Base-by-base conservation (phyloP, 2,329 filamentous ascomycete species). In the Diplodia sapinea region DNA sequence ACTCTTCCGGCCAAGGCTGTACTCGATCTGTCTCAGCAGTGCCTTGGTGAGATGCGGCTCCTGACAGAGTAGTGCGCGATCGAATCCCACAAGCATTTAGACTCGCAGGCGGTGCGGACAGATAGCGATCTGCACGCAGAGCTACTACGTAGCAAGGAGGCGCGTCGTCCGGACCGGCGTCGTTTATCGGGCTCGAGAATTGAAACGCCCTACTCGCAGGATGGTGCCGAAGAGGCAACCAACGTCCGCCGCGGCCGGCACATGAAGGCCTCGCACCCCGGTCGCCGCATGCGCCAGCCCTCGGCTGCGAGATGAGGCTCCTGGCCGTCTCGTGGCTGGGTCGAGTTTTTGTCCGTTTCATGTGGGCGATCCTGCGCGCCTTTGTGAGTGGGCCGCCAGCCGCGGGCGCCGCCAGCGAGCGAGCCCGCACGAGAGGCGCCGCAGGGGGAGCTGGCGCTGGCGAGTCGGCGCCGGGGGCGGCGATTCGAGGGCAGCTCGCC, bases 331-430 rank as follows among this genome's bases (percentile, higher is more conserved):
- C 59, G 59, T 63, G 59, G 59, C 59, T 29, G 47, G n/a, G 59
- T 49, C 59, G 59, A 63, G 59, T 63, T 63, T 59, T 66, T 66
- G 64, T 47, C 52, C 31, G 64, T 66, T 66, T 66, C 64, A 66
- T 40, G 64, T 59, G 51, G 59, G 43, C 64, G 64, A 66, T 66
- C 64, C 40, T 59, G 64, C 64, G 40, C 29, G 54, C 54, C 64
- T 66, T 51, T 63, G 59, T 51, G 20, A 49, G 57, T 40, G 40
- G 40, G 26, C n/a, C 57, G 20, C 9, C 26, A 12, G 57, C 40
- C 40, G 57, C 40, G 40, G 33, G 15, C 8, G 40, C 15, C 20
- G 55, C 23, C 23, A 38, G 20, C 54, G 9, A 23, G 26, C 54
- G 54, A 23, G 33, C 36, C 5, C 7, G 40, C 40, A 61, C 33